Evolutionary conservation across 441 rosid genomes (phyloP), one percentile per base, ranked within the genome.

Genomic region (Bruguiera hainesii): DNA sequence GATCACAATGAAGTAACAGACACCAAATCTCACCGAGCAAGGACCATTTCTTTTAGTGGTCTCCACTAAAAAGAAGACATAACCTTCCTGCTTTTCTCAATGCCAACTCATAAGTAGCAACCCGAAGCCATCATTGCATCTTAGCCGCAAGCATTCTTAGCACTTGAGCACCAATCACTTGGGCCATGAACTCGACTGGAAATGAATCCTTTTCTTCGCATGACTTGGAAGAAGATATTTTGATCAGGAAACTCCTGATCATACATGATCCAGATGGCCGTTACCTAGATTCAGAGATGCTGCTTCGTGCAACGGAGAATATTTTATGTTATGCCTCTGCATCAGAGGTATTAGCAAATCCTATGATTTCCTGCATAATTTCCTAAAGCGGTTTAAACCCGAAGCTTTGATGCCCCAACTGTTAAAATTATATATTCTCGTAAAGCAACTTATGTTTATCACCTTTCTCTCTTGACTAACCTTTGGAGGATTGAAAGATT

Each of bases 221-320:
- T n/a, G 42, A 51, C 30, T 65, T 70, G 46, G 84, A 79, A 55
- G 89, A 87, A 33, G 91, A 88, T n/a, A 67, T 78, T 69, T 77
- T 87, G 61, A 77, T 87, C 63, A 82, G 71, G 73, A 82, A 79
- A 71, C 83, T 93, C 63, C 81, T 87, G 56, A 75, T 83, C 28
- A 66, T 77, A 71, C 96, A 90, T 82, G 97, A 87, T 63, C 94
- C 94, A 33, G 97, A 90, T 66, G 89, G 86, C 7, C 89, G 90
- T 31, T 68, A 76, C 67, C 73, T 90, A 55, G 93, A 93, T 75
- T 81, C 92, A 19, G 83, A 78, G 75, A 76, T 58, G 70, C 69
- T 90, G 71, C 84, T 90, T 67, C 68, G 73, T 33, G 90, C 85
- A 61, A 71, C 78, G 26, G 88, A 93, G 84, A 81, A 82, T 68